phyloP scores from a whole-genome alignment of 2,329 filamentous ascomycete genomes.

The Neospermospora avenae region DNA sequence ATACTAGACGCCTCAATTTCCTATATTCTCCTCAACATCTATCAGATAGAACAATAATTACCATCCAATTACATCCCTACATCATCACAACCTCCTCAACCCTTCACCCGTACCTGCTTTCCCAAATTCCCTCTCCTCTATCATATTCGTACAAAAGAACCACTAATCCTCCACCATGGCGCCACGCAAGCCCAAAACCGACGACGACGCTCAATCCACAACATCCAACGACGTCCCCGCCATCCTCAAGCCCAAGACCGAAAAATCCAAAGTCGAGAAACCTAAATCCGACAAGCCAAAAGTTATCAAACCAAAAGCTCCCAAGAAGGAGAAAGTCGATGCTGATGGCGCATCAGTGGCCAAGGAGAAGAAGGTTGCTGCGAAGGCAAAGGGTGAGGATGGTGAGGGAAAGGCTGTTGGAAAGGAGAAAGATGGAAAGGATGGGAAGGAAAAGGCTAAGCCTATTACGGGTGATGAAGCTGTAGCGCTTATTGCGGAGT shows the following conservation, averaged over 20 bases:
- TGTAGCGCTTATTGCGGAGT: slow-evolving; percentile 35
- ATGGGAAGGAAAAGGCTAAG: slow-evolving; percentile 33
- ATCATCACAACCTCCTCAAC: no score
- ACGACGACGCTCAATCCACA: slow-evolving; percentile 14
- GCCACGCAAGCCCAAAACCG: slow-evolving; percentile 22
- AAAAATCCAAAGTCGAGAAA: slow-evolving; percentile 26
- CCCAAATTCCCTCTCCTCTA: no score
- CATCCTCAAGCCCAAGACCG: slow-evolving; percentile 23
- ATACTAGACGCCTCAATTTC: neutral
- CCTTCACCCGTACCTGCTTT: no score
- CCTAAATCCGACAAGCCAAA: slow-evolving; percentile 17
- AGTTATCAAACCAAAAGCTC: slow-evolving; percentile 11
- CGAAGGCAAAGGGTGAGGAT: slow-evolving; percentile 2
- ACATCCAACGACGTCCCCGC: slow-evolving; percentile 11
- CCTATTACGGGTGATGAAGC: slow-evolving; percentile 34
- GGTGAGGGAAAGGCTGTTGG: neutral
- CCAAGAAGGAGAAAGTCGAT: slow-evolving; percentile 12
- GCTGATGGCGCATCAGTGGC: neutral
- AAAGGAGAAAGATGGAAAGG: slow-evolving; percentile 23
- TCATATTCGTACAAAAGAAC: neutral
- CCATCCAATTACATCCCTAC: no score
- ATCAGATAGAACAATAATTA: neutral
- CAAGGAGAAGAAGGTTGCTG: slow-evolving; percentile 5
- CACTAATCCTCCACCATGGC: slow-evolving; percentile 19
- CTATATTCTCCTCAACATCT: neutral